These are phyloP conservation scores for Erysimum pusillum DNA, from an alignment of 441 rosid species.

Conservation along the genomic window DNA sequence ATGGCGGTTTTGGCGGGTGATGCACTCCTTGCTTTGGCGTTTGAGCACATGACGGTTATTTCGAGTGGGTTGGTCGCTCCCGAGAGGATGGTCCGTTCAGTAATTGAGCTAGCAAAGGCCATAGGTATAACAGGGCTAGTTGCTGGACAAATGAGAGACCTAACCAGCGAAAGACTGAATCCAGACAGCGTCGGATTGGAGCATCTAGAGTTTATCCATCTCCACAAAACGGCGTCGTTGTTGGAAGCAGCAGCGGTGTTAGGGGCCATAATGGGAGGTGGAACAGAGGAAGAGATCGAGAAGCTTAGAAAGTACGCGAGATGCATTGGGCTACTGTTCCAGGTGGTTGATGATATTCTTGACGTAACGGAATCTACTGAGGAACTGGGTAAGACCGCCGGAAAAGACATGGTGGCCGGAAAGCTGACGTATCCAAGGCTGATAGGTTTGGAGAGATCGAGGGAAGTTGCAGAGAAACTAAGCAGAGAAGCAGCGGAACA, in stretches of 20 bases:
- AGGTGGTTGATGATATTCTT: constrained; percentile 59
- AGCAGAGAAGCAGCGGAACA: constrained; percentile 42
- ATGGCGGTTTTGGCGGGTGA: constrained; percentile 59
- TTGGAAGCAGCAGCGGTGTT: constrained; percentile 57
- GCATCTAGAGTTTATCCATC: constrained; percentile 57
- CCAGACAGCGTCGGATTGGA: constrained; percentile 37
- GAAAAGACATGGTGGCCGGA: constrained; percentile 48
- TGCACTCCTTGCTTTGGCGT: constrained; percentile 57
- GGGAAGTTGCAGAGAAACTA: constrained; percentile 39
- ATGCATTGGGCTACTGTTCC: constrained; percentile 54
- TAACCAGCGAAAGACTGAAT: constrained; percentile 45
- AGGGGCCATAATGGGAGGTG: constrained; percentile 61
- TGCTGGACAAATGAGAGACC: constrained; percentile 55
- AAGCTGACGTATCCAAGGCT: constrained; percentile 59
- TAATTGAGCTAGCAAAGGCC: constrained; percentile 49
- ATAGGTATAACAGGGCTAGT: constrained; percentile 54
- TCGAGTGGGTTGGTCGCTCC: constrained; percentile 38
- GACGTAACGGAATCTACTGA: constrained; percentile 53
- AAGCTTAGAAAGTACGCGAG: constrained; percentile 54
- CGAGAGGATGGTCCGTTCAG: constrained; percentile 41
- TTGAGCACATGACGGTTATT: constrained; percentile 50
- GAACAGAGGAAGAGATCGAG: constrained; percentile 45
- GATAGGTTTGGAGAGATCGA: constrained; percentile 51
- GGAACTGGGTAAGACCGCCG: constrained; percentile 56
- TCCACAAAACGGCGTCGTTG: constrained; percentile 57